These are phyloP conservation scores for Fraxinus sp. DNA, from an alignment of 305 asterid genomes.

Conservation along the genomic window DNA sequence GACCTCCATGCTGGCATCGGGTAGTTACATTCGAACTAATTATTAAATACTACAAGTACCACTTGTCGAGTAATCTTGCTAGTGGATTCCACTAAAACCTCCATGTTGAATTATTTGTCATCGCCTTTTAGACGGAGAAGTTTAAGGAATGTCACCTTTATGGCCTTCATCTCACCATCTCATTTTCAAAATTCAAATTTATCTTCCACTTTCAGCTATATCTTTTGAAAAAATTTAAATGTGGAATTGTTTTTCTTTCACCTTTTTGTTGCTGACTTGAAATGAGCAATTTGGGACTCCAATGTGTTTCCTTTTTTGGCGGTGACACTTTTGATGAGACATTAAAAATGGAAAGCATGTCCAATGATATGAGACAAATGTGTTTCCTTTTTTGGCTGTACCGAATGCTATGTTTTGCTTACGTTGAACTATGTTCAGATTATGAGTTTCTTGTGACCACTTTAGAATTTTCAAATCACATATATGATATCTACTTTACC, in stretches of 20 bases:
- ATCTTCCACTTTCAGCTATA: neutral
- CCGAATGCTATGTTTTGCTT: neutral
- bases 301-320: neutral
- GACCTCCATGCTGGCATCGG: constrained; percentile 2
- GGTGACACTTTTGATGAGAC: neutral
- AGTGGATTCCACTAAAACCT: neutral
- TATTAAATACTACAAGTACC: neutral
- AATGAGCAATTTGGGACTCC: neutral
- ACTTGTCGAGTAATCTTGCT: constrained; percentile 11
- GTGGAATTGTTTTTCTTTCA: neutral
- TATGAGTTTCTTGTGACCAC: neutral
- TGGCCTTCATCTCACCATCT: neutral
- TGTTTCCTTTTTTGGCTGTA: neutral
- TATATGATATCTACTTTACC: neutral
- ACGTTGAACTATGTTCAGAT: neutral
- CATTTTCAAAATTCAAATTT: neutral
- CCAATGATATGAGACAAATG: neutral
- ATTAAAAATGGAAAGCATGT: neutral
- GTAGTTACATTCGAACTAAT: neutral
- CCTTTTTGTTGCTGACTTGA: neutral
- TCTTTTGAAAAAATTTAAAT: neutral
- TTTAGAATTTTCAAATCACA: neutral
- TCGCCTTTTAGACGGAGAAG: neutral
- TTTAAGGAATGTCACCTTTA: neutral
- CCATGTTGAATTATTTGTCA: neutral